Evolutionary conservation across 1,139 yeast genomes (phyloP), one percentile per base, ranked within the genome.

Genomic region (Sugiyamaella castrensis): DNA sequence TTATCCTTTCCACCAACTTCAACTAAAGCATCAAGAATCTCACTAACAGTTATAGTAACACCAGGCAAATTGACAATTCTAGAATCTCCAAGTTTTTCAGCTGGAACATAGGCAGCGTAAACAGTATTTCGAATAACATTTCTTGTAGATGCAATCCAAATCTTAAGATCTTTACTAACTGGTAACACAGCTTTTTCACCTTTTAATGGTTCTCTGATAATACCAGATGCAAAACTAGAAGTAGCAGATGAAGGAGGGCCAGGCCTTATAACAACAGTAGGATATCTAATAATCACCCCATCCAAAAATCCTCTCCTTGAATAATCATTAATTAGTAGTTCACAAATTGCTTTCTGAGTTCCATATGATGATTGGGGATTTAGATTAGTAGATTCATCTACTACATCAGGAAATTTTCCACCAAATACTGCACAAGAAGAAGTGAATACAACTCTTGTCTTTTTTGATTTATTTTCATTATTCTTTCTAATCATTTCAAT

Each of bases 281-380:
- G 62, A 41, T 57, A 56, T 13, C 62, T 53, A 26, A 57, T 40
- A n/a, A 54, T 48, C 8, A 51, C 38, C 12, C 59, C 62, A 33
- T 58, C 62, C 38, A 58, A 41, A 34, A 45, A 57, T 35, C 58
- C 58, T 24, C 60, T 49, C 28, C 62, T 54, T 8, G 58, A 47
- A 44, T 58, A 58, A 38, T 58, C 62, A 44, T 56, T 55, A 30
- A 58, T 41, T 27, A 58, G 47, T 19, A 41, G 37, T 50, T 58
- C 62, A 45, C 57, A 50, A 37, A 58, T 52, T 35, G 52, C 45
- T 48, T 58, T 58, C 44, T 58, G 57, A 9, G 58, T 55, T 12
- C 62, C 62, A 39, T 58, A 58, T 13, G 61, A 57, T 9, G 61
- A 57, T 47, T 57, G 59, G 11, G 62, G 62, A 28, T 48, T 54